Conservation (phyloP, 148 eudicot genomes). For the Silene uniflora region DNA sequence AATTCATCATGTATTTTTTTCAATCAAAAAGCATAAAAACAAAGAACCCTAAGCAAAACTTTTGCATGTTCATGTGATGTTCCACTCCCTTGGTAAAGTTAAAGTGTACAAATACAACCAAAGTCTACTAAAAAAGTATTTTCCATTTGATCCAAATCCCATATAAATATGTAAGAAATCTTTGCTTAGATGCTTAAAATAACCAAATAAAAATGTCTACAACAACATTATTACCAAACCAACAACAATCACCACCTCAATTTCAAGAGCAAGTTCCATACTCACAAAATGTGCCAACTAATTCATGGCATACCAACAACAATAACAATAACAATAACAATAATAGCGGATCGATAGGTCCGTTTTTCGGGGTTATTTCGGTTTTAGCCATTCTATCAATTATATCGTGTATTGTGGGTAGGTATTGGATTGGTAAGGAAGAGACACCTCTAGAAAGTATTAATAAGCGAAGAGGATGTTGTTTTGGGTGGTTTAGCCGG, state of each 20-base stretch:
- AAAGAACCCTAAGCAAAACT: not conserved
- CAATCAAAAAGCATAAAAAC: not conserved
- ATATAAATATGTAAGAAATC: slow-evolving; percentile 11
- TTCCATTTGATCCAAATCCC: not conserved
- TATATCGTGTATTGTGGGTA: slow-evolving; percentile 31
- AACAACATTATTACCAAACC: slow-evolving; percentile 19
- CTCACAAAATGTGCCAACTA: slow-evolving; percentile 20
- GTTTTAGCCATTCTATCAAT: slow-evolving; percentile 24
- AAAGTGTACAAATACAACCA: not conserved
- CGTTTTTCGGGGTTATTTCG: slow-evolving; percentile 31
- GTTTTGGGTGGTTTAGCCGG: slow-evolving; percentile 21
- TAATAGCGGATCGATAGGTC: slow-evolving; percentile 27
- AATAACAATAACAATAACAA: not conserved
- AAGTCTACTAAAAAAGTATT: not conserved
- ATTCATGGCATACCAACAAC: slow-evolving; percentile 18
- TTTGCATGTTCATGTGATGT: slow-evolving; percentile 18
- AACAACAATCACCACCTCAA: slow-evolving; percentile 22
- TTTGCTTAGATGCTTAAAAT: not conserved
- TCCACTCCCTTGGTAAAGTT: slow-evolving; percentile 15
- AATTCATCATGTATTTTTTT: not conserved
- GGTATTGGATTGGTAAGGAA: slow-evolving; percentile 27
- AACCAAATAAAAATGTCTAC: slow-evolving; percentile 16
- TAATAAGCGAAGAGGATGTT: slow-evolving; percentile 26
- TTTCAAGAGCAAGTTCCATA: slow-evolving; percentile 17
- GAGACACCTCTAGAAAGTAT: slow-evolving; percentile 35